phyloP scores from a whole-genome alignment of 352 stramenopile genomes.

The Saprolegnia diclina region DNA sequence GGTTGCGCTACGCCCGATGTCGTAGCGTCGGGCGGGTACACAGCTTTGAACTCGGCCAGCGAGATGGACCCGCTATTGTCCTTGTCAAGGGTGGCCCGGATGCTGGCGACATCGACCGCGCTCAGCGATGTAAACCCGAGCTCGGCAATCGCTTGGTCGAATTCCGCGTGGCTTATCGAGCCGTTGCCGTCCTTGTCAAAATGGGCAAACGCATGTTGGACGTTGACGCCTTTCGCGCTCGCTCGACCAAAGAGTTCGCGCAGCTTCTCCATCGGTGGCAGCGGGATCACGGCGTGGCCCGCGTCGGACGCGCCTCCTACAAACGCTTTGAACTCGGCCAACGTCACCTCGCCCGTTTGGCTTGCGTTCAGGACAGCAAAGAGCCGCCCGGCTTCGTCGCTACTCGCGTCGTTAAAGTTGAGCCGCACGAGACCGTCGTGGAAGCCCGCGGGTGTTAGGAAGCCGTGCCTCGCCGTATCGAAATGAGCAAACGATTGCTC shows the following conservation, averaged over 20 bases:
- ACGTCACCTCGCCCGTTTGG: slow-evolving; percentile 8
- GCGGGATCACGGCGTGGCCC: not conserved
- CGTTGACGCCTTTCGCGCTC: slow-evolving; percentile 23
- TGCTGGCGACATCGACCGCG: slow-evolving; percentile 2
- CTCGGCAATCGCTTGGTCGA: slow-evolving; percentile 9
- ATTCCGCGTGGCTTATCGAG: slow-evolving; percentile 22
- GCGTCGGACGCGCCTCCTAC: not conserved
- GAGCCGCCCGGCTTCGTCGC: slow-evolving; percentile 36
- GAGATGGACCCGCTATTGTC: slow-evolving; percentile 62
- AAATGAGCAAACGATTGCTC: slow-evolving; percentile 39
- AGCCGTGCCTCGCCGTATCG: slow-evolving; percentile 35
- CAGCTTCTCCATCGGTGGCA: slow-evolving; percentile 26
- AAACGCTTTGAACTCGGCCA: slow-evolving; percentile 15
- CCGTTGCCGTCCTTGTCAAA: slow-evolving; percentile 30
- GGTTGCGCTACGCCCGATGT: not conserved
- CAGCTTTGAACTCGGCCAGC: slow-evolving; percentile 51
- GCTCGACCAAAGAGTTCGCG: slow-evolving; percentile 20
- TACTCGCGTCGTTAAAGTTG: slow-evolving; percentile 36
- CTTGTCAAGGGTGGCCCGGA: slow-evolving; percentile 43
- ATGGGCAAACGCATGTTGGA: slow-evolving; percentile 28
- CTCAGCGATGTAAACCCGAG: slow-evolving; percentile 22
- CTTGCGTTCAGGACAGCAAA: slow-evolving; percentile 29
- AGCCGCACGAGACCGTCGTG: slow-evolving; percentile 42
- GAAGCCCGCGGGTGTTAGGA: slow-evolving; percentile 51
- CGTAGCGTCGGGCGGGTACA: slow-evolving; percentile 32